phyloP scores from a whole-genome alignment of 2,329 filamentous ascomycete genomes.

The Stagonosporopsis tanaceti region DNA sequence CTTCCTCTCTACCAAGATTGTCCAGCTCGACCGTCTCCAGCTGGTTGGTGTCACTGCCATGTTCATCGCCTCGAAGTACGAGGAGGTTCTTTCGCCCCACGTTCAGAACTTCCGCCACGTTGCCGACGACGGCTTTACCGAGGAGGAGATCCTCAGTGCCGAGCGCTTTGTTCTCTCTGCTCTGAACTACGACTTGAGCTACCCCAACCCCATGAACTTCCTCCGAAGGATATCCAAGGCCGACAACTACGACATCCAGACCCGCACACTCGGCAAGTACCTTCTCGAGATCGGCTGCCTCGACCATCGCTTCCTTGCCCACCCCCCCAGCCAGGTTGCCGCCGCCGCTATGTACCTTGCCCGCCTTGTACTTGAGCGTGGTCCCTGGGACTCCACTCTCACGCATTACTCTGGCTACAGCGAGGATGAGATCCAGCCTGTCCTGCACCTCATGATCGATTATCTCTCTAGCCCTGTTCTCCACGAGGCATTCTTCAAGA shows the following conservation, averaged over 20 bases:
- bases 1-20: conserved; percentile 93
- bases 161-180: conserved; percentile 92
- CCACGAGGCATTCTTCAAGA: conserved; percentile 99
- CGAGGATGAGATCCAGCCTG: conserved; percentile 90
- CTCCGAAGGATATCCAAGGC: conserved; percentile 98
- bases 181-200: conserved; percentile 96
- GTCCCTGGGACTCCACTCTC: conserved; percentile 89
- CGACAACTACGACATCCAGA: conserved; percentile 99
- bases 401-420: conserved; percentile 92
- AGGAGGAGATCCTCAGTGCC: conserved; percentile 94
- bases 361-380: conserved; percentile 87
- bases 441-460: conserved; percentile 94
- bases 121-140: conserved; percentile 93
- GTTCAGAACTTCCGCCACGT: conserved; percentile 97
- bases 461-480: conserved; percentile 89
- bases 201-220: conserved; percentile 99
- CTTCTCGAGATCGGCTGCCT: conserved; percentile 96
- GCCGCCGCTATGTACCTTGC: conserved; percentile 95
- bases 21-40: conserved; percentile 94
- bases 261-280: conserved; percentile 96
- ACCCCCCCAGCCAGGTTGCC: conserved; percentile 87
- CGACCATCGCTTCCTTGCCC: conserved; percentile 91
- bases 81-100: conserved; percentile 96
- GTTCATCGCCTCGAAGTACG: conserved; percentile 99
- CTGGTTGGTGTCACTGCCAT: conserved; percentile 97